phyloP scores from a whole-genome alignment of 768 basidiomycete species.

The Amanita thiersii region DNA sequence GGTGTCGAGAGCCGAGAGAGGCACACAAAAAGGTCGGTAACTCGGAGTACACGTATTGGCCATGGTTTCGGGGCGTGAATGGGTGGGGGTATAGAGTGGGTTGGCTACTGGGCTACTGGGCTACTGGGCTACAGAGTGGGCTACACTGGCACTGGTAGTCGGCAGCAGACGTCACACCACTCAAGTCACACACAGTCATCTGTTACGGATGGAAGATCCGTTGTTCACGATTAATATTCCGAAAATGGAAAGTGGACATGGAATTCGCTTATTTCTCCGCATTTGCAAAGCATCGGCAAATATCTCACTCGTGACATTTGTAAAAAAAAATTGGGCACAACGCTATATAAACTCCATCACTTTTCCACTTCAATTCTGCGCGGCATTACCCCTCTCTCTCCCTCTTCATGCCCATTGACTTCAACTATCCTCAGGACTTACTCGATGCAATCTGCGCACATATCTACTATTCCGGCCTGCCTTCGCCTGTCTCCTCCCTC shows the following conservation, averaged over 20 bases:
- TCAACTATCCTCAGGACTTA: slow-evolving; percentile 62
- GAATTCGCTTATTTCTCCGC: slow-evolving; percentile 13
- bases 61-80: no score
- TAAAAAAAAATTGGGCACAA: background rate
- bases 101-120: no score
- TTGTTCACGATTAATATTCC: slow-evolving; percentile 5
- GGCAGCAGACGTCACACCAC: no score
- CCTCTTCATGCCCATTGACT: slow-evolving; percentile 1
- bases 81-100: no score
- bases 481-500: slow-evolving; percentile 48
- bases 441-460: slow-evolving; percentile 67
- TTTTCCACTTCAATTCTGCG: slow-evolving; percentile 4
- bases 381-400: slow-evolving; percentile 9
- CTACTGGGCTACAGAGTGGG: no score
- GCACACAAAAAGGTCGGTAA: no score
- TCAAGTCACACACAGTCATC: background rate
- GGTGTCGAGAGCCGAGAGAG: no score
- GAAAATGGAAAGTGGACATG: slow-evolving; percentile 10
- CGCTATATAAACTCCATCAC: slow-evolving; percentile 8
- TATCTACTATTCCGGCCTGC: slow-evolving; percentile 57
- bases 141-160: no score
- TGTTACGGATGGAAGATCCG: slow-evolving; percentile 1
- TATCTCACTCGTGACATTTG: slow-evolving; percentile 8
- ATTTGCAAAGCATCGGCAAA: background rate
- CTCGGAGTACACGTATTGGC: no score